Conservation (phyloP, 2,329 filamentous ascomycete species). For the Fusarium multiceps region DNA sequence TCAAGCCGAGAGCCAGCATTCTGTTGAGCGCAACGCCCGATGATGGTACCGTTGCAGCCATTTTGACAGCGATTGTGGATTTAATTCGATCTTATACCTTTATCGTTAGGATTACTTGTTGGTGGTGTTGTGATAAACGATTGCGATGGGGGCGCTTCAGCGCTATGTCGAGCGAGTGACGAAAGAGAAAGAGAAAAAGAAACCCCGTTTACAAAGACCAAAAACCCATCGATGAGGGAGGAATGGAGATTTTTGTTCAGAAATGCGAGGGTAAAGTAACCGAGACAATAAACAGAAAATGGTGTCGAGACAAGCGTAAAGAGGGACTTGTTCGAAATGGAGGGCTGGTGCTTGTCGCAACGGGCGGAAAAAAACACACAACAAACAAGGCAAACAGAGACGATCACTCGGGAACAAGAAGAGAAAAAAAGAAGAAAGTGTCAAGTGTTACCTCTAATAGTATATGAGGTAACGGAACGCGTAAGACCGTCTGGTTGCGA, state of each 20-base stretch:
- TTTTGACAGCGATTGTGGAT: neutral
- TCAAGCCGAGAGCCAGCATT: constrained; percentile 33
- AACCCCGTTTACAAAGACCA: constrained; percentile 1
- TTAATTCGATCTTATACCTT: neutral
- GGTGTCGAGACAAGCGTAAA: constrained; percentile 26
- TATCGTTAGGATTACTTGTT: neutral
- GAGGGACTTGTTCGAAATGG: constrained; percentile 23
- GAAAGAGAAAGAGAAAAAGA: neutral
- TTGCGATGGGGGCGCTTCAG: constrained; percentile 13
- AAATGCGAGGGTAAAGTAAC: constrained; percentile 1
- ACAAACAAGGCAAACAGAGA: neutral
- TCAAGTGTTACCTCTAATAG: constrained; percentile 8
- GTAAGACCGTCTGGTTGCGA: constrained; percentile 23
- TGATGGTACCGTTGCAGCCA: constrained; percentile 23
- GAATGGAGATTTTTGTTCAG: constrained; percentile 4
- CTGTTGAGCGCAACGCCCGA: constrained; percentile 31
- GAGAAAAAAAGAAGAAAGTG: neutral
- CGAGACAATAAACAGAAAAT: constrained; percentile 16
- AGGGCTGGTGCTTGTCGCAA: neutral
- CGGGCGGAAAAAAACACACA: neutral
- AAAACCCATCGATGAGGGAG: constrained; percentile 6
- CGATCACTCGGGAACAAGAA: constrained; percentile 12
- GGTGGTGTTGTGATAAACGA: constrained; percentile 1
- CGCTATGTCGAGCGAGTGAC: constrained; percentile 21
- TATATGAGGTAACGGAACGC: constrained; percentile 34